phyloP scores from a whole-genome alignment of 768 basidiomycete genomes.

The Kondoa malvinella region DNA sequence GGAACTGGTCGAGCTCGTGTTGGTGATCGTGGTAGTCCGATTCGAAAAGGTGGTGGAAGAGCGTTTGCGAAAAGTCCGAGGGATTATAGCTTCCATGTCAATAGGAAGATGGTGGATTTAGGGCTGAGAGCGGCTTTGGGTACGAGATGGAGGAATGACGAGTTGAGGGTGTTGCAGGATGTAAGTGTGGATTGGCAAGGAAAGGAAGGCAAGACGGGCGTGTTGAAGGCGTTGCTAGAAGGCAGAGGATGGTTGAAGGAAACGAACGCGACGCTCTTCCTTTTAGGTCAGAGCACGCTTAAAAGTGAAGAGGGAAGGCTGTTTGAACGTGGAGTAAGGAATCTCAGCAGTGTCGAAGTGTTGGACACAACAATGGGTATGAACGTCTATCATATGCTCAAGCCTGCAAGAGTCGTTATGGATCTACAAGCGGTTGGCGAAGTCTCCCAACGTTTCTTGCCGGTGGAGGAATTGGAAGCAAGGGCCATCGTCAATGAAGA shows the following conservation, averaged over 20 bases:
- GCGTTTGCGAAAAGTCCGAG: slow-evolving; percentile 53
- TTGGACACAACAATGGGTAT: slow-evolving; percentile 46
- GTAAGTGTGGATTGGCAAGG: slow-evolving; percentile 54
- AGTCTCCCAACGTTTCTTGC: slow-evolving; percentile 32
- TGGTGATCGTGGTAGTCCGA: slow-evolving; percentile 71
- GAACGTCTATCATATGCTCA: slow-evolving; percentile 64
- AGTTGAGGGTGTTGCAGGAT: slow-evolving; percentile 56
- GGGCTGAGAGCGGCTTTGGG: slow-evolving; percentile 82
- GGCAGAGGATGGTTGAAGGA: slow-evolving; percentile 40
- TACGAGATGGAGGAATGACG: slow-evolving; percentile 55
- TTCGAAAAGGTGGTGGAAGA: slow-evolving; percentile 76
- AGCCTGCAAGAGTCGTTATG: slow-evolving; percentile 63
- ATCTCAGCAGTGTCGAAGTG: slow-evolving; percentile 53
- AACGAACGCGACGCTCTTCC: slow-evolving; percentile 57
- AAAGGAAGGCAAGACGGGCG: slow-evolving; percentile 37
- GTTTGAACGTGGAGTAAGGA: slow-evolving; percentile 48
- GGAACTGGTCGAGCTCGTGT: slow-evolving; percentile 77
- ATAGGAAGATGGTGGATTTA: slow-evolving; percentile 81
- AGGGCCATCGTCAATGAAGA: neutral
- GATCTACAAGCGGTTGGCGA: slow-evolving; percentile 68
- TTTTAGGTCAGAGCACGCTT: slow-evolving; percentile 45
- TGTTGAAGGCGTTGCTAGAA: slow-evolving; percentile 47
- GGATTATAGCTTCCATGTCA: slow-evolving; percentile 77
- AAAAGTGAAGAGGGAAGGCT: slow-evolving; percentile 29
- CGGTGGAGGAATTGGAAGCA: neutral